These are phyloP conservation scores for Entomortierella chlamydospora DNA, from an alignment of 192 early-diverging fungal genomes.

Conservation along the genomic window DNA sequence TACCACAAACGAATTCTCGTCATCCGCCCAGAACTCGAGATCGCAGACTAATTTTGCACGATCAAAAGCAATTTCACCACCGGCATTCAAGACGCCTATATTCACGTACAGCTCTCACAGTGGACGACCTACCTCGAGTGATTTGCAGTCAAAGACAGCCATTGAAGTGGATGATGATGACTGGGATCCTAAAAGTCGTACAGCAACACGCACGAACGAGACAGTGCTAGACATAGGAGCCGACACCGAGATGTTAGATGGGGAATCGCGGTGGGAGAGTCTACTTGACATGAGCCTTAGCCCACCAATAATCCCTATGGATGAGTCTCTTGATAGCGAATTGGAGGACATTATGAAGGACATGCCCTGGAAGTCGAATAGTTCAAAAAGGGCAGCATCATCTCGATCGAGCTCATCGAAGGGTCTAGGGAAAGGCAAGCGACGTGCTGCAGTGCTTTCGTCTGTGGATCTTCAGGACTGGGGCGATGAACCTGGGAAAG, in stretches of 20 bases:
- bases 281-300: slow-evolving; percentile 18
- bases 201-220: too few relatives aligned
- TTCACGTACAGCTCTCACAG: not conserved
- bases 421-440: not conserved
- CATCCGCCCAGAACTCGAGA: too few relatives aligned
- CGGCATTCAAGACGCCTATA: not conserved
- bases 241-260: not conserved
- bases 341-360: slow-evolving; percentile 18
- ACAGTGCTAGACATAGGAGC: not conserved
- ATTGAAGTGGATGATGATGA: not conserved
- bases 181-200: not conserved
- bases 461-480: not conserved
- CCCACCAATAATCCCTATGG: slow-evolving; percentile 9
- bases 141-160: slow-evolving; percentile 5
- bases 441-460: not conserved
- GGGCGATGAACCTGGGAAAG: not conserved
- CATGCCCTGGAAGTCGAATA: not conserved
- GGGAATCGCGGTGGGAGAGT: not conserved
- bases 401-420: slow-evolving; percentile 9
- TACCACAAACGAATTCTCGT: too few relatives aligned
- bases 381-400: not conserved
- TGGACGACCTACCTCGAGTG: slow-evolving; percentile 9
- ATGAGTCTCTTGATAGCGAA: slow-evolving; percentile 8
- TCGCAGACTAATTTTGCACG: too few relatives aligned
- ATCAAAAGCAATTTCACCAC: not conserved